Evolutionary conservation across 148 eudicot genomes (phyloP).

Genomic region (Chenopodium formosanum): DNA sequence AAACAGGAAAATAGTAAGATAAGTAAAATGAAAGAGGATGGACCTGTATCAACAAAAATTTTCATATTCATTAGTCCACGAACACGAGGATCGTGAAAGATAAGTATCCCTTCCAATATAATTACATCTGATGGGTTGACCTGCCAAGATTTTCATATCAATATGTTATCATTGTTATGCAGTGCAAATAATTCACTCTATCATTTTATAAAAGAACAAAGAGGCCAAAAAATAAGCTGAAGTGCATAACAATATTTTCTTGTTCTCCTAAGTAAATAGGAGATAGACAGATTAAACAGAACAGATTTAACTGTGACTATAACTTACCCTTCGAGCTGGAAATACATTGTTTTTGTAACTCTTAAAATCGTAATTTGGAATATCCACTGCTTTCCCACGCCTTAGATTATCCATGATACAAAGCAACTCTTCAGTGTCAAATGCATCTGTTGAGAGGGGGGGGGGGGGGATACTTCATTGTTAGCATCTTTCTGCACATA

Average conservation of each 20-base stretch:
- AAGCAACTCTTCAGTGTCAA: conserved; percentile 80
- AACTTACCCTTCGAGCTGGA: conserved; percentile 80
- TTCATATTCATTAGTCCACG: conserved; percentile 94
- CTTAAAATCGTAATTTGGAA: conserved; percentile 92
- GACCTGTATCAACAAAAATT: conserved; percentile 99
- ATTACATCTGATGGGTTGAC: conserved; percentile 97
- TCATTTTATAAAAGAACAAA: neutral
- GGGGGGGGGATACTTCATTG: too few relatives aligned
- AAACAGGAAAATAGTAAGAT: neutral
- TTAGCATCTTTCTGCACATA: neutral
- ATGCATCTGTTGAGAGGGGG: conserved; percentile 61
- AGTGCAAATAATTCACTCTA: neutral
- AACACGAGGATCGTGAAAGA: conserved; percentile 86
- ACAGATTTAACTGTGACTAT: neutral
- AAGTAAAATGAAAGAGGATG: conserved; percentile 29
- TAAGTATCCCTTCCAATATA: conserved; percentile 92
- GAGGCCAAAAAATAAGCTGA: neutral
- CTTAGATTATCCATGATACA: conserved; percentile 68
- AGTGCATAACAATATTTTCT: neutral
- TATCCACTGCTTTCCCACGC: conserved; percentile 85
- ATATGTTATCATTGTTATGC: neutral
- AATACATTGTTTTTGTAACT: conserved; percentile 69
- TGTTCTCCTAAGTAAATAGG: neutral
- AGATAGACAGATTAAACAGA: neutral
- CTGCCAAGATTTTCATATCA: conserved; percentile 43